A percentile compares a stretch with the other conserved stretches of the same genome.
Evolutionary conservation across 805 yeast genomes (phyloP).

Genomic region (Saturnispora hagleri): DNA sequence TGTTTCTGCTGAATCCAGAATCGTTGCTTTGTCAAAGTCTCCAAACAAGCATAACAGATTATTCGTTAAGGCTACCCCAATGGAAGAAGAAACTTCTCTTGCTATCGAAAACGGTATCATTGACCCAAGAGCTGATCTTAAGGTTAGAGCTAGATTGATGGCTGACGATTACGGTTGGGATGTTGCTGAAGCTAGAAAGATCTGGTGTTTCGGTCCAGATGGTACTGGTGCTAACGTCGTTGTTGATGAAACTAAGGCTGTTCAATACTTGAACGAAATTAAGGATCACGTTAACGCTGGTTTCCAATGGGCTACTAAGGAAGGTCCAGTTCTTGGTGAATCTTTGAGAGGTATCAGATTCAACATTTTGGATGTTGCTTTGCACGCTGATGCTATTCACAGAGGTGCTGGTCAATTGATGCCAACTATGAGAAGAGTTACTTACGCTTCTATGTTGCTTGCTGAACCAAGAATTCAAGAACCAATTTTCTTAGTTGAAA

Average conservation of each 20-base stretch:
- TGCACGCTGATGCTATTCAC: constrained; percentile 99
- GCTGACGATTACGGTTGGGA: constrained; percentile 99
- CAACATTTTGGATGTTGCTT: constrained; percentile 97
- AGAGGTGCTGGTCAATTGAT: constrained; percentile 99
- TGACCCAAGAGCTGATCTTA: constrained; percentile 95
- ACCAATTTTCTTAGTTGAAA: constrained; percentile 98
- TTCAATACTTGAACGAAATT: constrained; percentile 97
- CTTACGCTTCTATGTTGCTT: constrained; percentile 95
- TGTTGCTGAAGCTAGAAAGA: constrained; percentile 99
- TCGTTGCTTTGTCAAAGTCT: constrained; percentile 95
- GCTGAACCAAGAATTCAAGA: constrained; percentile 99
- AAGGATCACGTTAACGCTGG: constrained; percentile 99
- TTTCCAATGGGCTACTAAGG: constrained; percentile 99
- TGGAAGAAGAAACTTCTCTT: constrained; percentile 82
- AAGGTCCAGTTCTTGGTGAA: constrained; percentile 99
- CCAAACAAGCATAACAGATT: constrained; percentile 99
- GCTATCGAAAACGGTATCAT: constrained; percentile 93
- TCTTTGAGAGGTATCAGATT: constrained; percentile 90
- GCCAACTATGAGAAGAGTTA: constrained; percentile 99
- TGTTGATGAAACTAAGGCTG: constrained; percentile 99
- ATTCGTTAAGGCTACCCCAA: constrained; percentile 94
- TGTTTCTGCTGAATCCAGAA: constrained; percentile 86
- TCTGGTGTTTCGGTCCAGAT: constrained; percentile 99
- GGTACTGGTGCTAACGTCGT: constrained; percentile 98
- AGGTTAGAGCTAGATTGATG: constrained; percentile 96